A percentile compares a stretch with the other conserved stretches of the same genome.
Evolutionary conservation across 805 yeast genomes (phyloP).

Genomic region (Monosporozyma yasuniensis): DNA sequence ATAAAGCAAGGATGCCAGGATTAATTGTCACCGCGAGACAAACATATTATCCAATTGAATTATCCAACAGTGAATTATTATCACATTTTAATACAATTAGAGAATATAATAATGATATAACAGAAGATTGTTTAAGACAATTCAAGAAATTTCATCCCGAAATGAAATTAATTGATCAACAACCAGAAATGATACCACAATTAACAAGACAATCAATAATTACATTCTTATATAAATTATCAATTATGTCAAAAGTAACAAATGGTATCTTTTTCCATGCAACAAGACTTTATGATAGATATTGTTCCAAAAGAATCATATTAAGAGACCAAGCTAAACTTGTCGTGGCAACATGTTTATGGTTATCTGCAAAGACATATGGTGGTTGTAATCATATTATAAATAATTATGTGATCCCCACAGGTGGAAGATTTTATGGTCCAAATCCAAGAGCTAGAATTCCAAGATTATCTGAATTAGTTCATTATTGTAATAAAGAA

Average conservation of each 20-base stretch:
- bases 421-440: slow-evolving; percentile 54
- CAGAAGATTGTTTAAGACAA: slow-evolving; percentile 30
- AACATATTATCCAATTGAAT: slow-evolving; percentile 40
- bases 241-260: slow-evolving; percentile 49
- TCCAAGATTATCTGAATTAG: slow-evolving; percentile 65
- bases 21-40: slow-evolving; percentile 36
- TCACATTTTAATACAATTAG: slow-evolving; percentile 37
- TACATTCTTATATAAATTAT: slow-evolving; percentile 69
- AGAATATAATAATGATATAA: slow-evolving; percentile 48
- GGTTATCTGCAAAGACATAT: slow-evolving; percentile 81
- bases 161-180: slow-evolving; percentile 63
- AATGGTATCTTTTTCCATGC: slow-evolving; percentile 61
- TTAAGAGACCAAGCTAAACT: slow-evolving; percentile 80
- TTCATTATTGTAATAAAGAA: slow-evolving; percentile 55
- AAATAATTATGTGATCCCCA: slow-evolving; percentile 38
- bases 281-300: slow-evolving; percentile 76
- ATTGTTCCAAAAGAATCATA: slow-evolving; percentile 80
- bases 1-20: slow-evolving; percentile 17
- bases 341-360: slow-evolving; percentile 82
- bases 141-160: slow-evolving; percentile 41
- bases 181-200: slow-evolving; percentile 73
- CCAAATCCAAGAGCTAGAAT: slow-evolving; percentile 68
- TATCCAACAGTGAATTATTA: slow-evolving; percentile 42
- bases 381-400: slow-evolving; percentile 66
- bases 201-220: slow-evolving; percentile 63